phyloP scores from a whole-genome alignment of 2,329 filamentous ascomycete species.

The Xylariaceae sp. region DNA sequence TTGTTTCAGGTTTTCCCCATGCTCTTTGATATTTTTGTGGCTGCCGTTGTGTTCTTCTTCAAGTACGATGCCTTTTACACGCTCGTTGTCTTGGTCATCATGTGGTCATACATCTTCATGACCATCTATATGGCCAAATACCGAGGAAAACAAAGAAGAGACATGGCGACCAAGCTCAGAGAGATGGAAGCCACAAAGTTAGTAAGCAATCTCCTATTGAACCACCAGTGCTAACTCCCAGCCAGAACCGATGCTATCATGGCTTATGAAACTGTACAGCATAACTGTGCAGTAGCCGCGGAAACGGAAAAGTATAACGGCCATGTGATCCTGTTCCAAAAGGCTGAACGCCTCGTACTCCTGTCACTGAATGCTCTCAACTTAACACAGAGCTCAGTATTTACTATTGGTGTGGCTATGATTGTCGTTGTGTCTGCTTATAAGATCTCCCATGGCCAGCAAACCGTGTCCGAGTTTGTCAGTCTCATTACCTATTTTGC shows the following conservation, averaged over 20 bases:
- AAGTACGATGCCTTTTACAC: constrained; percentile 56
- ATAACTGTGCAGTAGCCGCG: constrained; percentile 66
- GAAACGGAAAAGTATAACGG: constrained; percentile 64
- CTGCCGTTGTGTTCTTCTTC: constrained; percentile 53
- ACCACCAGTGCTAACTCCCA: constrained; percentile 6
- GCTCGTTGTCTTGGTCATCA: constrained; percentile 55
- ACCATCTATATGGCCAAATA: constrained; percentile 59
- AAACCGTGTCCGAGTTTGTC: constrained; percentile 62
- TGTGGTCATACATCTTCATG: constrained; percentile 57
- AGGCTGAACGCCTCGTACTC: constrained; percentile 62
- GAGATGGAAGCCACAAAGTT: constrained; percentile 57
- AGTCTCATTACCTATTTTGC: constrained; percentile 48
- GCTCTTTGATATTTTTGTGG: constrained; percentile 57
- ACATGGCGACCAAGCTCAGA: constrained; percentile 52
- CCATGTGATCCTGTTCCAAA: constrained; percentile 63
- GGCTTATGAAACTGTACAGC: constrained; percentile 65
- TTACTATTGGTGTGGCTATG: constrained; percentile 65
- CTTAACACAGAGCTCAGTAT: constrained; percentile 68
- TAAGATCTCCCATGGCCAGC: constrained; percentile 62
- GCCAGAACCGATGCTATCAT: constrained; percentile 53
- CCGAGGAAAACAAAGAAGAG: constrained; percentile 50
- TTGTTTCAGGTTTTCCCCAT: constrained; percentile 58
- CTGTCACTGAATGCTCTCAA: constrained; percentile 66
- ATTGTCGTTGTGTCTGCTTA: constrained; percentile 68
- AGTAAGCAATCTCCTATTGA: constrained; percentile 4